Conservation (phyloP, 192 early-diverging fungal genomes). For the Coemansia sp. region DNA sequence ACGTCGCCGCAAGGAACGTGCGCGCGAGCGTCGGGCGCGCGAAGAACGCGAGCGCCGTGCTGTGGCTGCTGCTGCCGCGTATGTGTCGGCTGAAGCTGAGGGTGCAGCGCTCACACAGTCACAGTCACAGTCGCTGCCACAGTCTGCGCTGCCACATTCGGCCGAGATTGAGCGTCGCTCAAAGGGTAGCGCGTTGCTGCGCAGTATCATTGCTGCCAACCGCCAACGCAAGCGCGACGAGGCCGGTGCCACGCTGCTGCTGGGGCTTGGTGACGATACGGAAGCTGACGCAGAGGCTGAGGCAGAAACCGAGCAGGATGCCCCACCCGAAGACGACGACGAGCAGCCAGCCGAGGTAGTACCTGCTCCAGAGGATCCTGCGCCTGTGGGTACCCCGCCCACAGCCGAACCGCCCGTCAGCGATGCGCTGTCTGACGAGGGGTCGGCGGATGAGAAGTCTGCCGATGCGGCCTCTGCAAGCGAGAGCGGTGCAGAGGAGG, state of each 20-base stretch:
- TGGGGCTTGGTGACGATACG: background rate
- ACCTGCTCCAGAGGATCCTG: background rate
- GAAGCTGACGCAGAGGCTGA: conserved; percentile 2
- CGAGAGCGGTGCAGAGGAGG: conserved; percentile 30
- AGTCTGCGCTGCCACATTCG: background rate
- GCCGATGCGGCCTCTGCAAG: too few species aligned
- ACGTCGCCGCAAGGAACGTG: conserved; percentile 49
- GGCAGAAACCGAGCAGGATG: background rate
- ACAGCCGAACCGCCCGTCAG: too few species aligned
- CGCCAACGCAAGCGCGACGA: conserved; percentile 31
- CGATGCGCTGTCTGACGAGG: too few species aligned
- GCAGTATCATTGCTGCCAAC: conserved; percentile 43
- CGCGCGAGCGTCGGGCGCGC: conserved; percentile 23
- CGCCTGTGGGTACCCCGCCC: too few species aligned
- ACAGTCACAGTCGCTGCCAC: background rate
- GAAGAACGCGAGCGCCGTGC: conserved; percentile 36
- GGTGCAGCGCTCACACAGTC: background rate
- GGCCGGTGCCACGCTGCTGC: background rate
- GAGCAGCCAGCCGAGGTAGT: too few species aligned
- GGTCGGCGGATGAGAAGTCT: too few species aligned
- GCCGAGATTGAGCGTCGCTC: conserved; percentile 23
- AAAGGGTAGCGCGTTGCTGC: conserved; percentile 33
- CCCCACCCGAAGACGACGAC: too few species aligned
- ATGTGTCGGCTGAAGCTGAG: conserved; percentile 7
- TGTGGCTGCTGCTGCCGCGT: conserved; percentile 27